Evolutionary conservation across 2,329 filamentous ascomycete genomes (phyloP), one percentile per base, ranked within the genome.

Genomic region (Microsporum canis): DNA sequence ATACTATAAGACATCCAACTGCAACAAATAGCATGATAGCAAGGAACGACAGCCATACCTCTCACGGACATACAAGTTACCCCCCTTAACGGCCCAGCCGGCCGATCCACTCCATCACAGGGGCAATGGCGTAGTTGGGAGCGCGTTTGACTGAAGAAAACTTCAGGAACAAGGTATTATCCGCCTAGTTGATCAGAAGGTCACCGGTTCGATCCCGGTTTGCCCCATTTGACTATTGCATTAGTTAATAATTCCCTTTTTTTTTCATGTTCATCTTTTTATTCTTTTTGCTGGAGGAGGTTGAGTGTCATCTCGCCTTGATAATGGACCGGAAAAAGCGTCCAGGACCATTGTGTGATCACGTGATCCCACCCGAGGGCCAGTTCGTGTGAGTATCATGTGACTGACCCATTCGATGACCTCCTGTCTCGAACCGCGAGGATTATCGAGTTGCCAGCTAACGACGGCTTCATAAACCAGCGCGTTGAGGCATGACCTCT

Each of bases 201-300:
- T 57, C 55, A 57, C 55, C 55, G 55, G 55, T 57, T 57, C 55
- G 55, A 57, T 57, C 55, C 55, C 55, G 55, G 55, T 57, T 57
- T 57, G 39, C 55, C 55, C 55, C 55, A 57, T 57, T 57, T 27
- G 49, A 31, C 38, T 10, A 14, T 51, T 10, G 6, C 10, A 23
- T 23, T 6, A 53, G 43, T 27, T 23, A 58, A 17, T 31, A 14
- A 34, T 33, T 58, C 38, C 3, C 39, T 58, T 49, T 29, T 47
- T 41, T 49, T 51, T 29, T 53, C 8, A 23, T 39, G 2, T 31
- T 31, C 29, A n/a, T 53, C 27, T 49, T n/a, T 33, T 5, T 34
- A 7, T 12, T 10, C 27, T 33, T 31, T 53, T 51, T 14, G 14
- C 38, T 12, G n/a, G 38, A 39, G 38, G 38, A 41, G 17, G 10